Evolutionary conservation across 768 basidiomycete genomes (phyloP).

Genomic region (Termitomyces heimii): DNA sequence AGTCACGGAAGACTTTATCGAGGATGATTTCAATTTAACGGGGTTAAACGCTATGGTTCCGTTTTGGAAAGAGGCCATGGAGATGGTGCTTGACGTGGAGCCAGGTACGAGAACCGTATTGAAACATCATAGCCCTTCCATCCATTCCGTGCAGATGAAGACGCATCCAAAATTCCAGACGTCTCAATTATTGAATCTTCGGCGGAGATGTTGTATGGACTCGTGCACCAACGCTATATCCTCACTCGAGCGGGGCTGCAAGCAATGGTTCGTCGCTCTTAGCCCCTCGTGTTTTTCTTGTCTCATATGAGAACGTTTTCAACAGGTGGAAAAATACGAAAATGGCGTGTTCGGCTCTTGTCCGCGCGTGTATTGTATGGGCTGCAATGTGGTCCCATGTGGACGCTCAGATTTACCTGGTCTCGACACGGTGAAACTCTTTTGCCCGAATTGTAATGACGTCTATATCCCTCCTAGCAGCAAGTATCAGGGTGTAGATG

Average conservation of each 20-base stretch:
- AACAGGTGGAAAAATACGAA: conserved; percentile 94
- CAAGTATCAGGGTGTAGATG: conserved; percentile 93
- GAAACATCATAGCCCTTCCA: conserved; percentile 1
- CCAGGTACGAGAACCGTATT: conserved; percentile 60
- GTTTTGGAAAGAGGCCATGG: conserved; percentile 99
- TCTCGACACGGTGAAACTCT: conserved; percentile 95
- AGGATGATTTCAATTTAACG: conserved; percentile 98
- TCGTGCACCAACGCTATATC: conserved; percentile 97
- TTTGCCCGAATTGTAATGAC: conserved; percentile 97
- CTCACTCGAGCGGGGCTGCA: conserved; percentile 91
- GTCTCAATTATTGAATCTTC: conserved; percentile 98
- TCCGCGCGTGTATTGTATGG: conserved; percentile 91
- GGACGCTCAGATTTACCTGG: conserved; percentile 95
- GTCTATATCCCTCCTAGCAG: conserved; percentile 94
- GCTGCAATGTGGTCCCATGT: conserved; percentile 87
- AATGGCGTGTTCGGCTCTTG: conserved; percentile 86
- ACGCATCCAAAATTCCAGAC: conserved; percentile 93
- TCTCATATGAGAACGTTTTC: conserved; percentile 6
- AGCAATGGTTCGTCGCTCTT: conserved; percentile 69
- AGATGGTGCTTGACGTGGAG: conserved; percentile 99
- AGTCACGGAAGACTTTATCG: conserved; percentile 97
- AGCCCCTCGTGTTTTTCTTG: conserved; percentile 11
- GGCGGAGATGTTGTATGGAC: conserved; percentile 94
- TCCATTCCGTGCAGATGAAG: conserved; percentile 56
- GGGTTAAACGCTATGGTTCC: conserved; percentile 94